These are phyloP conservation scores for Yamadazyma buinensis DNA, from an alignment of 1,139 yeast genomes.

Conservation along the genomic window DNA sequence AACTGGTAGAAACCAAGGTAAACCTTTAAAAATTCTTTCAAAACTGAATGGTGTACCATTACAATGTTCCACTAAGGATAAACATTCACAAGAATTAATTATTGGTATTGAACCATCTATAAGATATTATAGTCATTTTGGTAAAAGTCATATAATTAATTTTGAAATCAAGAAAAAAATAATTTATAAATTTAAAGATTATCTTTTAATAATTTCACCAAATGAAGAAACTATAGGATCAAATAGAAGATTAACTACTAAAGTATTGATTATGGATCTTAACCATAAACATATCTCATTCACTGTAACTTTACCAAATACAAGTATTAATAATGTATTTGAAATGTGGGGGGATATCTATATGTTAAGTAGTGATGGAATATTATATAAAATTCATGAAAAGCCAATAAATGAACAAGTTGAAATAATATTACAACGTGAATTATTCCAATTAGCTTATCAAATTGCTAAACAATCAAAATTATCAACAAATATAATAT, in stretches of 20 bases:
- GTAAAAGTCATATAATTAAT: constrained; percentile 55
- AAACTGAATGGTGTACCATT: constrained; percentile 64
- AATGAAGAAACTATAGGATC: constrained; percentile 23
- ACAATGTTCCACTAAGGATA: constrained; percentile 54
- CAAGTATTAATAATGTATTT: constrained; percentile 53
- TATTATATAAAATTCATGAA: constrained; percentile 65
- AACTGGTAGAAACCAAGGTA: constrained; percentile 71
- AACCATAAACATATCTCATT: constrained; percentile 68
- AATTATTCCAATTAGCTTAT: constrained; percentile 70
- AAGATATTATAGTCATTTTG: constrained; percentile 50
- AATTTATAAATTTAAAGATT: constrained; percentile 43
- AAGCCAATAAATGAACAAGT: constrained; percentile 64
- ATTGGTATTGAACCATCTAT: constrained; percentile 54
- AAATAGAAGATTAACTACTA: constrained; percentile 26
- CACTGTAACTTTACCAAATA: constrained; percentile 62
- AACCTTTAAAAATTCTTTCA: constrained; percentile 62
- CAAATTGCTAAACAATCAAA: constrained; percentile 54
- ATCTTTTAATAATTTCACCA: constrained; percentile 56
- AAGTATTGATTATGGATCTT: constrained; percentile 64
- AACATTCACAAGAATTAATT: constrained; percentile 36
- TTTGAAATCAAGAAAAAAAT: constrained; percentile 58
- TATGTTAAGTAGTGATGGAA: constrained; percentile 71
- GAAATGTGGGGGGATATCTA: constrained; percentile 53
- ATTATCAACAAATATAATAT: constrained; percentile 34
- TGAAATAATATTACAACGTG: constrained; percentile 66